These are phyloP conservation scores for Rubroboletus satanas DNA, from an alignment of 768 basidiomycete species.

Conservation along the genomic window DNA sequence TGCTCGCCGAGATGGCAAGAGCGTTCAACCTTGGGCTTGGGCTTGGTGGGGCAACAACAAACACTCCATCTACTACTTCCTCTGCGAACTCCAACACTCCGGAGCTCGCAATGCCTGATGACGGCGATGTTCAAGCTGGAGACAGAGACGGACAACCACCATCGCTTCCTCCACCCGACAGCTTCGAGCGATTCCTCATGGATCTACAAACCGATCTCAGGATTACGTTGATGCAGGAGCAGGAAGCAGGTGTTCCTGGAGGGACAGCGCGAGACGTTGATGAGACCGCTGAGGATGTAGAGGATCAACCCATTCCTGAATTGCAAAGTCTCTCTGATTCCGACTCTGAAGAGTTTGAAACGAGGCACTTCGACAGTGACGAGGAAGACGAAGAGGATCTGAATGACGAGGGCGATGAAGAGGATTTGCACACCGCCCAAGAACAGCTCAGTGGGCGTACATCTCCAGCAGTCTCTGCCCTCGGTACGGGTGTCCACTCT, in stretches of 20 bases:
- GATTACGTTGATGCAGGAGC: constrained; percentile 48
- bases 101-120: constrained; percentile 9
- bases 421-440: constrained; percentile 21
- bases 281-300: constrained; percentile 13
- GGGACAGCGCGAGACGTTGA: constrained; percentile 3
- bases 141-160: constrained; percentile 16
- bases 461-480: constrained; percentile 25
- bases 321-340: constrained; percentile 23
- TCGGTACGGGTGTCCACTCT: constrained; percentile 12
- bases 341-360: constrained; percentile 28
- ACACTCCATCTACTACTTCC: neutral
- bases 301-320: constrained; percentile 23
- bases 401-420: constrained; percentile 29
- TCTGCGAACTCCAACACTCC: constrained; percentile 6
- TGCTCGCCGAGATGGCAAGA: constrained; percentile 78
- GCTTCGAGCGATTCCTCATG: constrained; percentile 77
- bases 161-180: constrained; percentile 50
- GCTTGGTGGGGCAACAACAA: constrained; percentile 28
- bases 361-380: constrained; percentile 13
- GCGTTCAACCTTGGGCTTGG: constrained; percentile 74
- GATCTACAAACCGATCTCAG: constrained; percentile 75
- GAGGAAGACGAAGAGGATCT: constrained; percentile 27
- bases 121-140: neutral
- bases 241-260: constrained; percentile 8
- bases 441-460: constrained; percentile 24